Evolutionary conservation across 495 filamentous ascomycete genomes (phyloP).

Genomic region (Neurospora tetrasperma): DNA sequence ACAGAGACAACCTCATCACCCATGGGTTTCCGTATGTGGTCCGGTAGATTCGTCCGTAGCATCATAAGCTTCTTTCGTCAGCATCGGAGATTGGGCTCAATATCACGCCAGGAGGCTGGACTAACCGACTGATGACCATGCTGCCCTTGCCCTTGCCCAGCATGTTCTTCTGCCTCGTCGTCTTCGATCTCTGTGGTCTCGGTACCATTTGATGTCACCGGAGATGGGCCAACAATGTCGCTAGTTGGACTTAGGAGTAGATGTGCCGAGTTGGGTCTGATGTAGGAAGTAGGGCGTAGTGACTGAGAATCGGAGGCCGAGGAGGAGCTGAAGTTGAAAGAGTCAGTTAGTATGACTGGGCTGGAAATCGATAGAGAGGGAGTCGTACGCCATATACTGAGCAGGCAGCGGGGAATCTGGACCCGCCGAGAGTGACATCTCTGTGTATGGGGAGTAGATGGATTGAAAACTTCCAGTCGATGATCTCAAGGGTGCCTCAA

Average conservation of each 20-base stretch:
- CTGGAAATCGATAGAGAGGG: neutral
- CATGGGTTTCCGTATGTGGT: conserved; percentile 40
- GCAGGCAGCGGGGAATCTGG: conserved; percentile 41
- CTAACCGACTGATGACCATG: conserved; percentile 30
- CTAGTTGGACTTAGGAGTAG: conserved; percentile 35
- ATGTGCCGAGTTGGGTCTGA: conserved; percentile 30
- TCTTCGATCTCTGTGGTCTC: conserved; percentile 65
- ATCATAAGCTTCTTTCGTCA: conserved; percentile 40
- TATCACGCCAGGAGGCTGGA: conserved; percentile 8
- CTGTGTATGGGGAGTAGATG: conserved; percentile 48
- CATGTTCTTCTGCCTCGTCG: conserved; percentile 42
- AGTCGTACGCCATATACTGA: conserved; percentile 38
- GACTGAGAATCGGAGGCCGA: conserved; percentile 28
- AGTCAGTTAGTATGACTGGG: conserved; percentile 5
- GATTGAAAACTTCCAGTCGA: conserved; percentile 47
- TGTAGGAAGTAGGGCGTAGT: conserved; percentile 30
- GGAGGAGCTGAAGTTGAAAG: conserved; percentile 24
- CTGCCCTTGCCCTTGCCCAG: conserved; percentile 7
- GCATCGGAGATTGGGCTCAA: conserved; percentile 7
- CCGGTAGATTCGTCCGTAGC: conserved; percentile 48
- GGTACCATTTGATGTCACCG: conserved; percentile 66
- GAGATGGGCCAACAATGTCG: conserved; percentile 61
- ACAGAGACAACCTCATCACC: conserved; percentile 74
- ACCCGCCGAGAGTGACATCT: conserved; percentile 44
- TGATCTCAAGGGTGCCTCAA: conserved; percentile 47